Conservation (phyloP, 2,329 filamentous ascomycete species). For the Ophiostoma quercus region DNA sequence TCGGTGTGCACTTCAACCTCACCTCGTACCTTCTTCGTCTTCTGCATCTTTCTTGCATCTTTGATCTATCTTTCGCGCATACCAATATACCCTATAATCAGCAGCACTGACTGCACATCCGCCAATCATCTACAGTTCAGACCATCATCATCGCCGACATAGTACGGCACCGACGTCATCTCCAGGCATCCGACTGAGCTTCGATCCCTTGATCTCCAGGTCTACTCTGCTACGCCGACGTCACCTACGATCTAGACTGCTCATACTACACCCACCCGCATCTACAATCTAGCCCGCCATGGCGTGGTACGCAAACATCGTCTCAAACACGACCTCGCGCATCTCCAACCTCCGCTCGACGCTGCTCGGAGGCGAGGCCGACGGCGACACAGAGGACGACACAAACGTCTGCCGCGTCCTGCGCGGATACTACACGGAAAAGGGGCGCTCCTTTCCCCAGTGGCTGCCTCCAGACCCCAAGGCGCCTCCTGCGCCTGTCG, state of each 20-base stretch:
- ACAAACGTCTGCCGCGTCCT: slow-evolving; percentile 92
- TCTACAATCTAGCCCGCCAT: background rate
- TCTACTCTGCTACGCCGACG: slow-evolving; percentile 44
- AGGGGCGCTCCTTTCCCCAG: slow-evolving; percentile 69
- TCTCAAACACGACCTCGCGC: slow-evolving; percentile 60
- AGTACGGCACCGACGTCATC: background rate
- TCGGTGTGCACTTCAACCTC: background rate
- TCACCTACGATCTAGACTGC: background rate
- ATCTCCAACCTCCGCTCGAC: slow-evolving; percentile 63
- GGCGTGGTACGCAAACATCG: slow-evolving; percentile 67
- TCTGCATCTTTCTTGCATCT: background rate
- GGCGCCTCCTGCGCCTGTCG: slow-evolving; percentile 49
- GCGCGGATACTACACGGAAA: slow-evolving; percentile 87
- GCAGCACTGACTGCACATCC: background rate
- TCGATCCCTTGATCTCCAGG: background rate
- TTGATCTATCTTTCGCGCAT: background rate
- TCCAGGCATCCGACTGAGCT: background rate
- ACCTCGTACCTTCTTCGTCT: background rate
- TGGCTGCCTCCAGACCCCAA: slow-evolving; percentile 94
- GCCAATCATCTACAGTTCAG: background rate
- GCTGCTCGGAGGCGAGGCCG: slow-evolving; percentile 60
- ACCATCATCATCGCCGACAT: background rate
- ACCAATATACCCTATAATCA: background rate
- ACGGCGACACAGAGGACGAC: slow-evolving; percentile 78
- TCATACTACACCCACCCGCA: background rate